Percentiles rank a stretch among this genome's conserved stretches.
phyloP scores from a whole-genome alignment of 2,329 filamentous ascomycete species.

The Bipolaris victoriae region DNA sequence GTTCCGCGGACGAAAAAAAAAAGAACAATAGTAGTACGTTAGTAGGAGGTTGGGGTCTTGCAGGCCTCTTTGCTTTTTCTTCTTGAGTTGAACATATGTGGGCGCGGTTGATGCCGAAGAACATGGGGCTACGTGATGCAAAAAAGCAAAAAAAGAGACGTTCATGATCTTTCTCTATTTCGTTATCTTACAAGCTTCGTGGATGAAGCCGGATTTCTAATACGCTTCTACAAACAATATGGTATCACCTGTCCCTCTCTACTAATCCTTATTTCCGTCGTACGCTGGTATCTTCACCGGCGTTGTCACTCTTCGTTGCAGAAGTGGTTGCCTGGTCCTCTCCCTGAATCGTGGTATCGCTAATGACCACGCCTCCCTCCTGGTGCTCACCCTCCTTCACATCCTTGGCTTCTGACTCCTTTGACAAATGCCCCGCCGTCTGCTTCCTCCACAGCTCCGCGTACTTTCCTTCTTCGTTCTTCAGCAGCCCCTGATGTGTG shows the following conservation, averaged over 20 bases:
- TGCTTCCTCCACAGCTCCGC: slow-evolving; percentile 90
- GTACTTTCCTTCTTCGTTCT: slow-evolving; percentile 70
- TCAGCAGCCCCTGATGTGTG: slow-evolving; percentile 77
- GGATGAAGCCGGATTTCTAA: too few species aligned
- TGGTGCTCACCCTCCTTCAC: slow-evolving; percentile 22
- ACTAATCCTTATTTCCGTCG: slow-evolving; percentile 4
- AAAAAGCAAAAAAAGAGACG: too few species aligned
- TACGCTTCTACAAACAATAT: too few species aligned
- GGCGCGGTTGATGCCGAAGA: too few species aligned
- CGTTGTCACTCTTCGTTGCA: slow-evolving; percentile 18
- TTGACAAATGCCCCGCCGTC: slow-evolving; percentile 50
- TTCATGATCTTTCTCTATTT: too few species aligned
- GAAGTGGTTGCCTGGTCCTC: slow-evolving; percentile 29
- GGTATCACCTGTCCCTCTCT: neutral
- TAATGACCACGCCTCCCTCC: slow-evolving; percentile 18
- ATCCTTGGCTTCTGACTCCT: slow-evolving; percentile 24
- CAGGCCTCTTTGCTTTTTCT: too few species aligned
- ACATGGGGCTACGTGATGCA: too few species aligned
- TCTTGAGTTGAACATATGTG: too few species aligned
- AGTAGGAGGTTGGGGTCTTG: neutral
- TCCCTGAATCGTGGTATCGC: slow-evolving; percentile 33
- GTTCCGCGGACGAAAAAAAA: neutral
- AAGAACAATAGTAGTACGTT: too few species aligned
- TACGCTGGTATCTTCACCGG: neutral
- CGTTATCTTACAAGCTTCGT: neutral